Percentiles rank a stretch among this genome's conserved stretches.
Conservation (phyloP, 2,329 filamentous ascomycete genomes). For the Scedosporium boydii region DNA sequence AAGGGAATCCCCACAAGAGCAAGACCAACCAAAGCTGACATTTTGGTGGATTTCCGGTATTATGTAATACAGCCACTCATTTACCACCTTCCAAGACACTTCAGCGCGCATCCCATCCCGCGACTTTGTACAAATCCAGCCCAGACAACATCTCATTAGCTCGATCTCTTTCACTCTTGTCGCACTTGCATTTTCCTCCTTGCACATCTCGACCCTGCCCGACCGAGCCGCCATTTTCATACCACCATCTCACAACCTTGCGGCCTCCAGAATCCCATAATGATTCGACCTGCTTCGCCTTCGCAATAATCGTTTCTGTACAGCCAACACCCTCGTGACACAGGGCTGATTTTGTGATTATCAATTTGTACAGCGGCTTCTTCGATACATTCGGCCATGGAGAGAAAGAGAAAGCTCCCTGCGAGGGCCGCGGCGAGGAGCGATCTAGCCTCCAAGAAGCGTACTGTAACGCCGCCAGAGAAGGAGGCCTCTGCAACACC, state of each 20-base stretch:
- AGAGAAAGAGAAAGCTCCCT: slow-evolving; percentile 57
- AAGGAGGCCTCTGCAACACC: slow-evolving; percentile 32
- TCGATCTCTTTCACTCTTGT: neutral
- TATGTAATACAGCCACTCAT: neutral
- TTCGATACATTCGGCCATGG: slow-evolving; percentile 31
- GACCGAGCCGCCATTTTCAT: neutral
- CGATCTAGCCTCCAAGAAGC: slow-evolving; percentile 51
- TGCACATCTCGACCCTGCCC: neutral
- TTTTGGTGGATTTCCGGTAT: neutral
- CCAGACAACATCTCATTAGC: neutral
- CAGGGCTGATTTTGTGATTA: neutral
- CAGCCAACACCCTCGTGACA: neutral
- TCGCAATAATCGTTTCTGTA: slow-evolving; percentile 5
- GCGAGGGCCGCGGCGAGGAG: slow-evolving; percentile 51
- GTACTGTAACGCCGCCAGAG: slow-evolving; percentile 46
- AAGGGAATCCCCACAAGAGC: too few species aligned
- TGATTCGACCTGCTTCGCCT: neutral
- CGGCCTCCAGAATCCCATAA: neutral
- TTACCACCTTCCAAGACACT: neutral
- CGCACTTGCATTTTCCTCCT: neutral
- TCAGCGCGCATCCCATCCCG: neutral
- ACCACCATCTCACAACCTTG: neutral
- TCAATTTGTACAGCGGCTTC: neutral
- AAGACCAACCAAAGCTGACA: too few species aligned
- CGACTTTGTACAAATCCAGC: neutral